Base-by-base conservation (phyloP, 345 rosid genomes). In the Murraya koenigii region DNA sequence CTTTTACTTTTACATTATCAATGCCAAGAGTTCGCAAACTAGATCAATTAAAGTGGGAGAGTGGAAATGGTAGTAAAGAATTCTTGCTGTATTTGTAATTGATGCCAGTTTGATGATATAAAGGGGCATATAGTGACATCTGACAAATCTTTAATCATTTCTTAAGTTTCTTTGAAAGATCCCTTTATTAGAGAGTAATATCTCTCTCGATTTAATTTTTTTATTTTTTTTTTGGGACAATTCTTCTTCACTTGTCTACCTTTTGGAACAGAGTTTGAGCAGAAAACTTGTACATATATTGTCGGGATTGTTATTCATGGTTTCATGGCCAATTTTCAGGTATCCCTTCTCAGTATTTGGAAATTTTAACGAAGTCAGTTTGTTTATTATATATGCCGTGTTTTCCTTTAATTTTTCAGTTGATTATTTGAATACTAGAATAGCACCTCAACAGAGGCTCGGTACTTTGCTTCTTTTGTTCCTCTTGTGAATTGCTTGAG, bases 261-360 rank as follows among this genome's bases (percentile, higher is more conserved):
- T 26, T 23, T 74, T 75, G 79, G 68, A 77, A 66, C 94, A 91
- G 97, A 89, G 60, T 25, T 82, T 93, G 76, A 93, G 99, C 81
- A 91, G 99, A 72, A 95, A 95, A 85, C 86, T 92, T 28, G 98
- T 93, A 7, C 99, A 95, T 78, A 84, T 93, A 69, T 76, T 89
- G 32, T 93, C 99, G 5, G 99, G 99, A 39, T 81, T 92, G 66
- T 88, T 93, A 69, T 95, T 90, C 63, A 89, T 86, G 36, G 54
- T 84, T 52, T 83, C 94, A 19, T 93, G 97, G 97, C 98, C 99
- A 3, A 80, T 93, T 72, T 95, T 95, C 91, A 93, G 98, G 99
- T 92, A 80, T 33, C 22, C 47, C 28, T 81, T 69, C 44, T 38
- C 15, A 5, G 11, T 47, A 17, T 33, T 23, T 38, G 19, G 32